Base-by-base conservation (phyloP, 2,329 filamentous ascomycete genomes). In the Claviceps quebecensis region DNA sequence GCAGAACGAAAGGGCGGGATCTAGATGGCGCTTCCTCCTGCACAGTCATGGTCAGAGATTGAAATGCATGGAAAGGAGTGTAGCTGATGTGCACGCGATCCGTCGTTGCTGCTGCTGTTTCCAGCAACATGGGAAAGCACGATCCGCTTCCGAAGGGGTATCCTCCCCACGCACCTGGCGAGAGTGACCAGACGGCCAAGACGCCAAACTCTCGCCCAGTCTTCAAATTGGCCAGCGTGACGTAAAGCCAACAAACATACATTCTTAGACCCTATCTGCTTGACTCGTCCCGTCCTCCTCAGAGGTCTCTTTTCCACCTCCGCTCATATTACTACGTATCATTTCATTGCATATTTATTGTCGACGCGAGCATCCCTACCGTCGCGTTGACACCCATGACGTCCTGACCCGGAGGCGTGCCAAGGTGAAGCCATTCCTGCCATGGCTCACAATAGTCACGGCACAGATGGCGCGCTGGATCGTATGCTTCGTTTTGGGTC, bases 361-460 rank as follows among this genome's bases (percentile, higher is more conserved):
- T 39, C 23, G 36, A 8, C 34, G 38, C 29, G 43, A 37, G 47
- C 39, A 45, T 11, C 8, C 17, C 45, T 44, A 40, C 39, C 22
- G 16, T 13, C 9, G 17, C 44, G n/a, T 14, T 17, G 3, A 23
- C 37, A 16, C 57, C 49, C 53, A 61, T 65, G 63, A 56, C 29
- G 55, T 45, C 49, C 38, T 45, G 47, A 51, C 52, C 55, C 55
- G 53, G 65, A 69, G 68, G 66, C 65, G 56, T 57, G 50, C 50
- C 53, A 52, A 45, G 40, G 49, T 52, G 53, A 36, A 40, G 50
- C 60, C 56, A 52, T 58, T 49, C 53, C 76, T 13, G 76, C 78
- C 60, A 62, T 77, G 56, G 61, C 71, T 59, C 65, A 72, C 65
- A 62, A 76, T 65, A 62, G 72, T 55, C 66, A 70, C 52, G 64